These are phyloP conservation scores for Rhododendron griersonianum DNA, from an alignment of 148 eudicot species.

Conservation along the genomic window DNA sequence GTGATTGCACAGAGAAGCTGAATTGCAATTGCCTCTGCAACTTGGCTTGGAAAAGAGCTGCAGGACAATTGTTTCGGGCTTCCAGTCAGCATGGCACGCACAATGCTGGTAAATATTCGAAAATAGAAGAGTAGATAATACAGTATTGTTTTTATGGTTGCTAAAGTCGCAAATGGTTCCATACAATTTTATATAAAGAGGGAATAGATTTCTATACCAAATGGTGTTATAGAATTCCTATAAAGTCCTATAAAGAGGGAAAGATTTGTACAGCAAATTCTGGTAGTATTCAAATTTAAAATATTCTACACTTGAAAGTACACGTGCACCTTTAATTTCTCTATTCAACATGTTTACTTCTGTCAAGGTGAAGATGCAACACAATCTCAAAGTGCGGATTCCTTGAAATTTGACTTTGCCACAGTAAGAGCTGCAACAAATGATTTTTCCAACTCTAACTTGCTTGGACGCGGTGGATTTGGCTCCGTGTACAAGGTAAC, in stretches of 20 bases:
- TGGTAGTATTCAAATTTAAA: background rate
- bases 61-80: background rate
- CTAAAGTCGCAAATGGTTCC: background rate
- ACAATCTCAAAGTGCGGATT: background rate
- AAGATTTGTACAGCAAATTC: background rate
- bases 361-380: constrained; percentile 1
- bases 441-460: constrained; percentile 4
- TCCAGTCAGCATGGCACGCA: too few species aligned
- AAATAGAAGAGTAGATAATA: constrained; percentile 16
- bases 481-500: constrained; percentile 29
- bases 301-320: background rate
- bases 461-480: constrained; percentile 32
- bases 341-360: background rate
- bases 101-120: background rate
- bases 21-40: background rate
- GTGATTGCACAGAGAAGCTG: background rate
- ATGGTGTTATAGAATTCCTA: too few species aligned
- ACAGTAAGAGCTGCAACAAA: constrained; percentile 1
- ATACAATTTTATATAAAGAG: background rate
- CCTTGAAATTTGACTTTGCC: constrained; percentile 4
- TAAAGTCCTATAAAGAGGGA: too few species aligned
- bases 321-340: background rate
- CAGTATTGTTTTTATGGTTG: background rate
- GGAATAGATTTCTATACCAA: too few species aligned
- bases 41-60: background rate